Evolutionary conservation across 768 basidiomycete genomes (phyloP), one percentile per base, ranked within the genome.

Genomic region (Tylopilus sp.): DNA sequence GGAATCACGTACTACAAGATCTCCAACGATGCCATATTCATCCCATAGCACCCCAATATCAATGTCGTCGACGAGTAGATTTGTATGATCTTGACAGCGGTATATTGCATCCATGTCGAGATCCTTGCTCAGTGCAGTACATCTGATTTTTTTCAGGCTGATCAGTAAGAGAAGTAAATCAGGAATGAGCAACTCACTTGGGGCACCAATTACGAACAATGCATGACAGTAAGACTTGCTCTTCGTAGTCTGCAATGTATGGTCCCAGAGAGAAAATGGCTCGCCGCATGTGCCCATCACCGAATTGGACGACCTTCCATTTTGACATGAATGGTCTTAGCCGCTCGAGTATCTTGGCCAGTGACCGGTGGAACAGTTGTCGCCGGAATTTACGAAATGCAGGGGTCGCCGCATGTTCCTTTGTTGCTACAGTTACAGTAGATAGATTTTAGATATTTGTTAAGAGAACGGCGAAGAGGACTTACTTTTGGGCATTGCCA

Each of bases 201-300:
- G 41, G 17, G 12, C 75, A 76, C 73, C 73, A 75, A 2, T 58
- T 62, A 22, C 63, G 61, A 0, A 75, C 61, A 28, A 73, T 59
- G 36, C 71, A 65, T 1, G 68, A 57, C 0, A 74, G 46, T 0
- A 72, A 40, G 0, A 55, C 68, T 50, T 76, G 74, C 41, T 77
- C 37, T 21, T 38, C 19, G 8, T 38, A 38, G 11, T 38, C 37
- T 5, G 37, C 37, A 2, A 38, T 38, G 37, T 38, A 38, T 38
- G 37, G 37, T 2, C 37, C 37, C 3, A 38, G 19, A 10, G 4
- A 3, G 8, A 22, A 37, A 1, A 34, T 7, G 0, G 13, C 37
- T 0, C 5, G 14, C 1, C 4, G 9, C 28, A 6, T 43, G 19
- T 44, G 25, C 6, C 41, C 31, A 43, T 51, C 25, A 2, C 17